These are phyloP conservation scores for Colletotrichum sp. DNA, from an alignment of 2,329 filamentous ascomycete genomes.

Conservation along the genomic window DNA sequence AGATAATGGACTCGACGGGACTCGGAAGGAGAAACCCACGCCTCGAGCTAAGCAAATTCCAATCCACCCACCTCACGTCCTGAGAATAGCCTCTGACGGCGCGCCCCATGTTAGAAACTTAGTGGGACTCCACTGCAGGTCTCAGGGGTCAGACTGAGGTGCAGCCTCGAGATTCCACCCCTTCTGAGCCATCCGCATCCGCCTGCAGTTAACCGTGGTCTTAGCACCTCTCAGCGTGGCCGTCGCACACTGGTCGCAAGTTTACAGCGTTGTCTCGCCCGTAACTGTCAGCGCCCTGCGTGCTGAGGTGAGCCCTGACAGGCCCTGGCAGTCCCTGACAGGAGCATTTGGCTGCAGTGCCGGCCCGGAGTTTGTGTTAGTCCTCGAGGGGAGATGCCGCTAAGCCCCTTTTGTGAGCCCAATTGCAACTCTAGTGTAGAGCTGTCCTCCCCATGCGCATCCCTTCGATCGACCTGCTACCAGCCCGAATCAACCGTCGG, in stretches of 20 bases:
- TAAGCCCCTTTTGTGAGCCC: constrained; percentile 17
- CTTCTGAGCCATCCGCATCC: not conserved
- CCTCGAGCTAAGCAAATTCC: not conserved
- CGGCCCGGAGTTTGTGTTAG: not conserved
- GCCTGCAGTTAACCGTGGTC: not conserved
- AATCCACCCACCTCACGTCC: not conserved
- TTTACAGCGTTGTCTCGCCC: constrained; percentile 7
- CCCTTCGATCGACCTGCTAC: constrained; percentile 13
- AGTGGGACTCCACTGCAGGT: constrained; percentile 3
- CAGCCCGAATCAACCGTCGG: not conserved
- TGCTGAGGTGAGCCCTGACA: not conserved
- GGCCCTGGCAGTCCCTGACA: constrained; percentile 1
- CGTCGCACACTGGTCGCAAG: not conserved
- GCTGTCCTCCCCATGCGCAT: constrained; percentile 19
- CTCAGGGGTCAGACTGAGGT: not conserved
- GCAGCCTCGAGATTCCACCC: not conserved
- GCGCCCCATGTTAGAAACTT: not conserved
- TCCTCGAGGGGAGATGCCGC: constrained; percentile 6
- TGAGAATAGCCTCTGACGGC: not conserved
- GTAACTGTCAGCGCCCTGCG: constrained; percentile 1
- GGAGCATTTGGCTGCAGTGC: not conserved
- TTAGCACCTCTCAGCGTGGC: not conserved
- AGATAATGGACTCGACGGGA: not conserved
- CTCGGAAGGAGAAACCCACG: not conserved
- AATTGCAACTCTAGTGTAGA: constrained; percentile 12